These are phyloP conservation scores for Dissophora globulifera DNA, from an alignment of 192 early-diverging fungal genomes.

Conservation along the genomic window DNA sequence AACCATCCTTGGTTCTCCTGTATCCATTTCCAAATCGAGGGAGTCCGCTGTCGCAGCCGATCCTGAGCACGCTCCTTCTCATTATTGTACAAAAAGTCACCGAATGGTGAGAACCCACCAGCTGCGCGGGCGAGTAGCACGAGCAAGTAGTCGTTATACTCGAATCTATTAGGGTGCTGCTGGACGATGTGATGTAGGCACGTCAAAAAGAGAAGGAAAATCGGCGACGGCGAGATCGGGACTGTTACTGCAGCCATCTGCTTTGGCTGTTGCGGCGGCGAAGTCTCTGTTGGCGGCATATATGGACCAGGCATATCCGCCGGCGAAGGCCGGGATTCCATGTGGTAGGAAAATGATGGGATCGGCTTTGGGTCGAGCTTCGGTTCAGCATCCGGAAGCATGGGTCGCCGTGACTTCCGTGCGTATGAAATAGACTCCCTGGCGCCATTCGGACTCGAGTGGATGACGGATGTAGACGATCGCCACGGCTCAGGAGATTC, in stretches of 20 bases:
- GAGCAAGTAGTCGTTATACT: conserved; percentile 56
- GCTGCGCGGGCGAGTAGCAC: conserved; percentile 50
- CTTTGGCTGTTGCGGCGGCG: neutral
- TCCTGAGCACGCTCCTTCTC: conserved; percentile 44
- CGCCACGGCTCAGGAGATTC: neutral
- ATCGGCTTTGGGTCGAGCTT: conserved; percentile 1
- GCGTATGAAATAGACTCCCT: conserved; percentile 23
- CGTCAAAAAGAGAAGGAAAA: conserved; percentile 57
- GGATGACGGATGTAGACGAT: neutral
- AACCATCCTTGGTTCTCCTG: conserved; percentile 49
- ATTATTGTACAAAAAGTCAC: conserved; percentile 56
- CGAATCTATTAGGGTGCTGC: conserved; percentile 51
- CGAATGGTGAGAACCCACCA: conserved; percentile 52
- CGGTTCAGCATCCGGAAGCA: conserved; percentile 1
- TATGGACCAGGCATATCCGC: neutral
- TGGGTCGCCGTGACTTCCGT: neutral
- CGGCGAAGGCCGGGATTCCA: neutral
- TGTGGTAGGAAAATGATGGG: conserved; percentile 12
- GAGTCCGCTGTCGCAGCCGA: conserved; percentile 32
- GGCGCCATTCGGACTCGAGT: conserved; percentile 43
- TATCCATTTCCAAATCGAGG: conserved; percentile 54
- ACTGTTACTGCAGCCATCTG: neutral
- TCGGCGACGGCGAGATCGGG: conserved; percentile 37
- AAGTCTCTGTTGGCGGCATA: neutral
- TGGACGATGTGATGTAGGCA: conserved; percentile 55